phyloP scores from a whole-genome alignment of 179 eudicot genomes.

The Silene noctiflora region DNA sequence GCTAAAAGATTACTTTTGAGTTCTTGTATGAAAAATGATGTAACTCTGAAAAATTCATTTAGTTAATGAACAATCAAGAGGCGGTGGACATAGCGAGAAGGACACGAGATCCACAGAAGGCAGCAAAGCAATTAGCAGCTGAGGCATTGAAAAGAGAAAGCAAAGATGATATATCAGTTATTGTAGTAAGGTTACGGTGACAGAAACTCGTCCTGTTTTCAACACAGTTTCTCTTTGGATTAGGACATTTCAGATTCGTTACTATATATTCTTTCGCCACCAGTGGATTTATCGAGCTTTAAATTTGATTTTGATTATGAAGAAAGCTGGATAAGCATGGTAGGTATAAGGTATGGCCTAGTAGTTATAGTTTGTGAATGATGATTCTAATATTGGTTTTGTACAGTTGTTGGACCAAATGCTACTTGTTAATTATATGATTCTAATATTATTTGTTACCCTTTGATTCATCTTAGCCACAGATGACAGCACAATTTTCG shows the following conservation, averaged over 20 bases:
- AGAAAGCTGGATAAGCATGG: background rate
- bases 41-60: background rate
- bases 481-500: too few relatives aligned
- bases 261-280: conserved; percentile 3
- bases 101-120: conserved; percentile 44
- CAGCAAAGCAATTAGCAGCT: conserved; percentile 42
- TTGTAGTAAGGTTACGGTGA: conserved; percentile 46
- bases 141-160: conserved; percentile 44
- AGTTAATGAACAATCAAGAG: conserved; percentile 49
- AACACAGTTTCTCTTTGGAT: background rate
- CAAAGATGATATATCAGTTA: conserved; percentile 48
- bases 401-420: conserved; percentile 24
- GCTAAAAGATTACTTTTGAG: background rate
- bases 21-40: background rate
- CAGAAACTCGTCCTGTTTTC: background rate
- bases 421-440: background rate
- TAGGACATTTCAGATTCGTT: background rate
- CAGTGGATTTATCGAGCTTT: conserved; percentile 18
- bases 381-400: conserved; percentile 14
- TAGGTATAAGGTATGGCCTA: background rate
- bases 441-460: background rate
- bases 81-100: conserved; percentile 42
- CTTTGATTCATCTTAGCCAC: too few relatives aligned
- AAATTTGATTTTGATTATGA: conserved; percentile 9
- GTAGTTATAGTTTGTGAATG: background rate